Percentiles rank a stretch among this genome's conserved stretches.
phyloP scores from a whole-genome alignment of 257 asterid genomes.

The Solanum lycopersicoides region DNA sequence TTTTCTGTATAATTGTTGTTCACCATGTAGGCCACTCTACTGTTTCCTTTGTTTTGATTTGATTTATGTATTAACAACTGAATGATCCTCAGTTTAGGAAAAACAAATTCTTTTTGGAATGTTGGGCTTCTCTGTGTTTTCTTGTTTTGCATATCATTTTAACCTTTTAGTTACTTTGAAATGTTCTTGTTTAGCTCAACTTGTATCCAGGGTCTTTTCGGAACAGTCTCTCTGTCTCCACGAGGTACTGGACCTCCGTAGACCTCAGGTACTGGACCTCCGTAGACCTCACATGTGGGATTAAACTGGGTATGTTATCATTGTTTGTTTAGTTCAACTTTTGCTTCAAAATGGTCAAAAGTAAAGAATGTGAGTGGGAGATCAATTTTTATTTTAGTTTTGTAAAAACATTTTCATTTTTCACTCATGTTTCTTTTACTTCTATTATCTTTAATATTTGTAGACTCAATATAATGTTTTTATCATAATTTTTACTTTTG shows the following conservation, averaged over 20 bases:
- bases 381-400: background rate
- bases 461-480: background rate
- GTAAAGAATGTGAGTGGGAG: background rate
- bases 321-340: background rate
- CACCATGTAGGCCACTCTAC: background rate
- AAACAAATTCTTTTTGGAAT: background rate
- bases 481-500: background rate
- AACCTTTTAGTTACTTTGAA: background rate
- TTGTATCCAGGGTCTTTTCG: background rate
- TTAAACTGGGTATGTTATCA: too few species aligned
- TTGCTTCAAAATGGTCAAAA: background rate
- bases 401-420: background rate
- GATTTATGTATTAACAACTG: background rate
- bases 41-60: background rate
- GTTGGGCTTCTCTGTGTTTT: background rate
- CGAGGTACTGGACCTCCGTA: background rate
- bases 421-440: background rate
- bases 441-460: background rate
- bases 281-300: background rate
- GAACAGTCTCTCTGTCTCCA: background rate
- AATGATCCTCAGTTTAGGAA: background rate
- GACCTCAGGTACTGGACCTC: background rate
- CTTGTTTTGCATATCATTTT: background rate
- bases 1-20: background rate
- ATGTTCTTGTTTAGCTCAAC: background rate